Conservation (phyloP, 768 basidiomycete species). For the Xerocomellus intermedius region DNA sequence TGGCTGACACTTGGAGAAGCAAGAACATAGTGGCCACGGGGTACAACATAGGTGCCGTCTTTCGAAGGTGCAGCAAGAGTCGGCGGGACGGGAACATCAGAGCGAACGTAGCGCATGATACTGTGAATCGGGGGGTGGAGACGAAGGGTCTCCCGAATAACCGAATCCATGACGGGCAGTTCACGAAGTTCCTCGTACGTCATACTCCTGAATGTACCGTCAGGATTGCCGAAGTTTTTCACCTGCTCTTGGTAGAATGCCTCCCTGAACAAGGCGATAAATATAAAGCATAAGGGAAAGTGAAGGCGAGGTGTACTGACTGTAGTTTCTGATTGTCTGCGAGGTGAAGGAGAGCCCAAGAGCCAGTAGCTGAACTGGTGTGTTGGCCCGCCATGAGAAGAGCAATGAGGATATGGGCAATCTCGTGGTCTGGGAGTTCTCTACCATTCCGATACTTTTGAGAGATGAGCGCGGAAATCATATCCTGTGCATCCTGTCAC, state of each 20-base stretch:
- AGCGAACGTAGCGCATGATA: conserved; percentile 89
- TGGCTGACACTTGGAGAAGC: conserved; percentile 88
- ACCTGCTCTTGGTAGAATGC: conserved; percentile 90
- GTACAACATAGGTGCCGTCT: conserved; percentile 77
- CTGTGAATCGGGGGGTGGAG: conserved; percentile 95
- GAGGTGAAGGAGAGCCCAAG: conserved; percentile 88
- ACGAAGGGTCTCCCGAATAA: conserved; percentile 92
- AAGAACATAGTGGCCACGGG: conserved; percentile 86
- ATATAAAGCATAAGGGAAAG: background rate
- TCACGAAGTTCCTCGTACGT: conserved; percentile 84
- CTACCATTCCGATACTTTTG: conserved; percentile 84
- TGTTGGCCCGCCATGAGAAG: conserved; percentile 99
- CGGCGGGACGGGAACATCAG: conserved; percentile 78
- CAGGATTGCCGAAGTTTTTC: conserved; percentile 70
- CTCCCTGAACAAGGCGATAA: conserved; percentile 47
- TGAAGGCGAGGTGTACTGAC: conserved; percentile 43
- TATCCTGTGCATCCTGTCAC: conserved; percentile 74
- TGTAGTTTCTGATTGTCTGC: conserved; percentile 72
- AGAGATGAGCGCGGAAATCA: conserved; percentile 84
- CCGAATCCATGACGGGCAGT: conserved; percentile 80
- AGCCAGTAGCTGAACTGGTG: conserved; percentile 88
- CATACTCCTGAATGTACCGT: conserved; percentile 76
- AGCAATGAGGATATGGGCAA: conserved; percentile 98
- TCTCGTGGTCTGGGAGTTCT: conserved; percentile 79
- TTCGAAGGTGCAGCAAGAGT: conserved; percentile 77